A percentile compares a stretch with the other conserved stretches of the same genome.
Conservation (phyloP, 108 stramenopile genomes). For the Craspedostauros australis region DNA sequence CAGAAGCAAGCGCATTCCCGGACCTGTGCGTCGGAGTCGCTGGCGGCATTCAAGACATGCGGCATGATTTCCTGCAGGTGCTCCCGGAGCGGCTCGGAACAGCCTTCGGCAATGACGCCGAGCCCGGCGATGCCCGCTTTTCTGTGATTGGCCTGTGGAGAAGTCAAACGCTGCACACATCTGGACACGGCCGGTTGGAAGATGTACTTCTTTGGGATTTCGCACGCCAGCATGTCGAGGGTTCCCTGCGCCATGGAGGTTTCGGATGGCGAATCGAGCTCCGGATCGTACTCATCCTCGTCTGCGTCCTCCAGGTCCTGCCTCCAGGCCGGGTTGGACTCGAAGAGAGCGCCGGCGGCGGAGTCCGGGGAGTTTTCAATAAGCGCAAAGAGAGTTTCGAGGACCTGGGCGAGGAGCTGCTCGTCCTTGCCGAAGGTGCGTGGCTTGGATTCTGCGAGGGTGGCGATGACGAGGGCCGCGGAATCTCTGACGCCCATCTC, state of each 20-base stretch:
- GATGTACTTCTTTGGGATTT: slow-evolving; percentile 93
- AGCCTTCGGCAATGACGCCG: slow-evolving; percentile 95
- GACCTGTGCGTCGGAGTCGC: slow-evolving; percentile 81
- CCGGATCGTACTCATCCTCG: slow-evolving; percentile 73
- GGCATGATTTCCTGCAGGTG: slow-evolving; percentile 77
- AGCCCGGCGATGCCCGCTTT: slow-evolving; percentile 95
- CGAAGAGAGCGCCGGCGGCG: slow-evolving; percentile 92
- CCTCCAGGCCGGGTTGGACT: slow-evolving; percentile 83
- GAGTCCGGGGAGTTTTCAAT: slow-evolving; percentile 85
- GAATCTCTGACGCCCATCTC: slow-evolving; percentile 85
- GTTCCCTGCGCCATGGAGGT: slow-evolving; percentile 94
- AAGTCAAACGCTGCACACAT: slow-evolving; percentile 73
- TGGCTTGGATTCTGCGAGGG: slow-evolving; percentile 89
- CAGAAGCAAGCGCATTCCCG: slow-evolving; percentile 97
- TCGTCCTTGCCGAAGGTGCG: slow-evolving; percentile 85
- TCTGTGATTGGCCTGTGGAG: slow-evolving; percentile 67
- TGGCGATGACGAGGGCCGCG: slow-evolving; percentile 86
- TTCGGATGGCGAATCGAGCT: slow-evolving; percentile 76
- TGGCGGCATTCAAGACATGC: slow-evolving; percentile 70
- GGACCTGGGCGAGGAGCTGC: slow-evolving; percentile 46
- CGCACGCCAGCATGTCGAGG: slow-evolving; percentile 93
- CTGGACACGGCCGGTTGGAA: slow-evolving; percentile 83
- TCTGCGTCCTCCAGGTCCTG: slow-evolving; percentile 69
- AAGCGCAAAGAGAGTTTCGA: slow-evolving; percentile 80
- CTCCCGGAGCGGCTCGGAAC: slow-evolving; percentile 75